Evolutionary conservation across 2,329 filamentous ascomycete species (phyloP).

Genomic region (Sphaerulina musiva): DNA sequence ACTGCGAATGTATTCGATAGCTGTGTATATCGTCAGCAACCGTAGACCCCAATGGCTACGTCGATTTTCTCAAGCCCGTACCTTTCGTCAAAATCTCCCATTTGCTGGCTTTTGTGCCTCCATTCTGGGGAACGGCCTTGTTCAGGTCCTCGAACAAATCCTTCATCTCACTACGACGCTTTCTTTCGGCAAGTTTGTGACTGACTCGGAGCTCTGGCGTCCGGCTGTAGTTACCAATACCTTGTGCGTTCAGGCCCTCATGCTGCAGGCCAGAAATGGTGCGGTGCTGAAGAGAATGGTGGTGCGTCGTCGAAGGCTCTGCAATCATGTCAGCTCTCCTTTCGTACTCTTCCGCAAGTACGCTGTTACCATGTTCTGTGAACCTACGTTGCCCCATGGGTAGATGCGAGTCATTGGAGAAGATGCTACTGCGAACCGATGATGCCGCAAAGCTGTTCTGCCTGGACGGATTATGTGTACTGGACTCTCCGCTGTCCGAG

Average conservation of each 20-base stretch:
- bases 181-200: conserved; percentile 78
- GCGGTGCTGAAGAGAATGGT: conserved; percentile 70
- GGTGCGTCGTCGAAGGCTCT: conserved; percentile 52
- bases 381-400: conserved; percentile 66
- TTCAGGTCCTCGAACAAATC: conserved; percentile 75
- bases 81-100: conserved; percentile 86
- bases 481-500: conserved; percentile 45
- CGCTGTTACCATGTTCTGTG: conserved; percentile 50
- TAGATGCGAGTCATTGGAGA: conserved; percentile 65
- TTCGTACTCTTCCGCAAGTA: conserved; percentile 2
- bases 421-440: conserved; percentile 72
- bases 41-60: neutral
- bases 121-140: conserved; percentile 70
- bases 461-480: conserved; percentile 53
- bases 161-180: conserved; percentile 82
- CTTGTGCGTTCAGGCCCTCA: conserved; percentile 50
- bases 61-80: conserved; percentile 37
- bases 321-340: conserved; percentile 6
- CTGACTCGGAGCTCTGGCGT: conserved; percentile 76
- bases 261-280: conserved; percentile 58
- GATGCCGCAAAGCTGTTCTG: conserved; percentile 71
- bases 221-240: conserved; percentile 69
- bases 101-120: conserved; percentile 78
- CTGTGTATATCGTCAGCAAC: conserved; percentile 27
- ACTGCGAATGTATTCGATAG: conserved; percentile 46